Evolutionary conservation across 2,329 filamentous ascomycete species (phyloP).

Genomic region (Ascocoryne sarcoides): DNA sequence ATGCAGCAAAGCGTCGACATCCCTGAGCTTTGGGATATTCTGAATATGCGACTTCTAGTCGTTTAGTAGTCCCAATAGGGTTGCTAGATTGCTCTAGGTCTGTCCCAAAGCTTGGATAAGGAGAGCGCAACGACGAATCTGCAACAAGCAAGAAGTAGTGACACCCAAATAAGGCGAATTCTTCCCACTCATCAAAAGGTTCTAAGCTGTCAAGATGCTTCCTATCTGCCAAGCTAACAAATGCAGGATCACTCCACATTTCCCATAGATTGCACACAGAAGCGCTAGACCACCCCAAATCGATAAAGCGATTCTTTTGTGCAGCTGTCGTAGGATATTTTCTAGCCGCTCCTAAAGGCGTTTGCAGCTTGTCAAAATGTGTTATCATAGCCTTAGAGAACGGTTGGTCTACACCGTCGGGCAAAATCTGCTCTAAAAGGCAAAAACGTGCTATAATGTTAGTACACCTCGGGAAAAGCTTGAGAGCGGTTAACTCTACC

Average conservation of each 20-base stretch:
- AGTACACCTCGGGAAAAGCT: neutral
- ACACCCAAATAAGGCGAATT: slow-evolving; percentile 74
- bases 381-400: slow-evolving; percentile 81
- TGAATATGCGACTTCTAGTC: slow-evolving; percentile 26
- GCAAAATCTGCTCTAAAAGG: slow-evolving; percentile 77
- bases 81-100: neutral
- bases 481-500: slow-evolving; percentile 37
- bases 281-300: slow-evolving; percentile 58
- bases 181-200: slow-evolving; percentile 93
- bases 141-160: slow-evolving; percentile 79
- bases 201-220: slow-evolving; percentile 60
- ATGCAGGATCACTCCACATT: slow-evolving; percentile 63
- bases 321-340: slow-evolving; percentile 57
- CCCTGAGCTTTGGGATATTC: slow-evolving; percentile 34
- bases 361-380: slow-evolving; percentile 74
- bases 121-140: slow-evolving; percentile 3
- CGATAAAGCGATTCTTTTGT: slow-evolving; percentile 60
- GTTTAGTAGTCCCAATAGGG: neutral
- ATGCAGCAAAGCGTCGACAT: slow-evolving; percentile 52
- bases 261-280: slow-evolving; percentile 68
- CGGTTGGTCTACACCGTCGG: slow-evolving; percentile 67
- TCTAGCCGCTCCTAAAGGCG: slow-evolving; percentile 65
- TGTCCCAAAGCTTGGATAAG: neutral
- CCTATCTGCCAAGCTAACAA: slow-evolving; percentile 53
- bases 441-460: slow-evolving; percentile 64